A percentile compares a stretch with the other conserved stretches of the same genome.
Conservation (phyloP, 345 rosid species). For the Erysimum cheiranthoides region DNA sequence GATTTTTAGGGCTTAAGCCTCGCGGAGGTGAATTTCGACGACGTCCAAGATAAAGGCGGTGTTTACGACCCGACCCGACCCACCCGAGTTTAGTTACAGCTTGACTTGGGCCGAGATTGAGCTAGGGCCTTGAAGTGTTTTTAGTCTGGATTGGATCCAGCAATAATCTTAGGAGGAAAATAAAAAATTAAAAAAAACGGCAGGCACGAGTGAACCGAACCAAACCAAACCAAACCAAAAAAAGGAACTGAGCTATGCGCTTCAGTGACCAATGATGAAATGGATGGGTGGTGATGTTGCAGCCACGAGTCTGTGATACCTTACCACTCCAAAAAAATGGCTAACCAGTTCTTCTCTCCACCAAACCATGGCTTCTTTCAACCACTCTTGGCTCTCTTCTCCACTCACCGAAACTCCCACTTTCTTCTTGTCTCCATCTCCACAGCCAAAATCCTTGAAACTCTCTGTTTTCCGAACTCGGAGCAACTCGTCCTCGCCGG, state of each 20-base stretch:
- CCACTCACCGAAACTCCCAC: constrained; percentile 43
- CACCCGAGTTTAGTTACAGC: neutral
- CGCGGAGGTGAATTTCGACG: constrained; percentile 28
- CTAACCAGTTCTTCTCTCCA: constrained; percentile 34
- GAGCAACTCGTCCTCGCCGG: constrained; percentile 43
- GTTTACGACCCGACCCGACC: constrained; percentile 30
- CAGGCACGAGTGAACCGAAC: neutral
- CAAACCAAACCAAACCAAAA: neutral
- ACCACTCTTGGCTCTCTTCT: constrained; percentile 54
- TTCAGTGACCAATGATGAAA: constrained; percentile 8
- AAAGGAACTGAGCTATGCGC: neutral
- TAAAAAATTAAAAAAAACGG: neutral
- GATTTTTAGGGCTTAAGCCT: constrained; percentile 39
- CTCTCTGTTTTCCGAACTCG: constrained; percentile 43
- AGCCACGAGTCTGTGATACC: constrained; percentile 18
- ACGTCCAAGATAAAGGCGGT: constrained; percentile 33
- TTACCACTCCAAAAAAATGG: constrained; percentile 12
- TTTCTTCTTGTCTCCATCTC: constrained; percentile 43
- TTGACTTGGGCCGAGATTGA: constrained; percentile 30
- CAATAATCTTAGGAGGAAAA: neutral
- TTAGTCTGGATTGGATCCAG: neutral
- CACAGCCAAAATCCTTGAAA: constrained; percentile 44
- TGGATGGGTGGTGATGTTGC: constrained; percentile 32
- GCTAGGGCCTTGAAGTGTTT: neutral
- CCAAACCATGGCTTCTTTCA: constrained; percentile 49